A percentile compares a stretch with the other conserved stretches of the same genome.
Conservation (phyloP, 352 stramenopile species). For the Detonula confervacea region DNA sequence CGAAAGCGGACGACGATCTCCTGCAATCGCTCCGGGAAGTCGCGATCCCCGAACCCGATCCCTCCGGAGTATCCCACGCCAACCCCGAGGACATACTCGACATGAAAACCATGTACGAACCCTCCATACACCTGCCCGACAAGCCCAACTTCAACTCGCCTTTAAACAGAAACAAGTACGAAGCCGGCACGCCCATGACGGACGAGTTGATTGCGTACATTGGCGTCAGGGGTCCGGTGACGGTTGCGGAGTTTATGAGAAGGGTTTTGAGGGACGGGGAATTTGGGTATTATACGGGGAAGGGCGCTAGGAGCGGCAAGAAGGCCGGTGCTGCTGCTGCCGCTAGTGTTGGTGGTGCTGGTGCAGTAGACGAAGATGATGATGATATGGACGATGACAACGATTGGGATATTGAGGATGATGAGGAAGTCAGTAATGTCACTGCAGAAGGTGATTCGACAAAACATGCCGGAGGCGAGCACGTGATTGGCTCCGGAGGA, state of each 20-base stretch:
- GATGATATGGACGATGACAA: slow-evolving; percentile 42
- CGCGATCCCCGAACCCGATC: slow-evolving; percentile 36
- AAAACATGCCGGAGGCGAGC: slow-evolving; percentile 63
- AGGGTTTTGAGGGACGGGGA: slow-evolving; percentile 88
- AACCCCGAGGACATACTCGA: slow-evolving; percentile 59
- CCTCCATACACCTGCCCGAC: slow-evolving; percentile 70
- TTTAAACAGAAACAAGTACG: slow-evolving; percentile 67
- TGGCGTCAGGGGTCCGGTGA: slow-evolving; percentile 90
- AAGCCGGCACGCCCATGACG: slow-evolving; percentile 74
- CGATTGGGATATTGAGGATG: slow-evolving; percentile 53
- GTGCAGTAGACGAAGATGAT: neutral
- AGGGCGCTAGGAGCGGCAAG: slow-evolving; percentile 38
- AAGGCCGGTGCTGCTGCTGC: slow-evolving; percentile 6
- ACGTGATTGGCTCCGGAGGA: slow-evolving; percentile 77
- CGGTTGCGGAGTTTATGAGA: slow-evolving; percentile 94
- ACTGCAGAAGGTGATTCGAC: neutral
- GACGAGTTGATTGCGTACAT: slow-evolving; percentile 90
- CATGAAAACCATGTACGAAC: slow-evolving; percentile 76
- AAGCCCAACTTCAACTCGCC: slow-evolving; percentile 64
- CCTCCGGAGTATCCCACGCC: slow-evolving; percentile 49
- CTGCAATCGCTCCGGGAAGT: too few relatives aligned
- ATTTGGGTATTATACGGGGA: slow-evolving; percentile 94
- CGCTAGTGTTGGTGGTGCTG: neutral
- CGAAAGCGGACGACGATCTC: too few relatives aligned
- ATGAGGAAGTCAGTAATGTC: slow-evolving; percentile 16